Evolutionary conservation across 2,329 filamentous ascomycete genomes (phyloP), one percentile per base, ranked within the genome.

Genomic region (Ilyonectria destructans): DNA sequence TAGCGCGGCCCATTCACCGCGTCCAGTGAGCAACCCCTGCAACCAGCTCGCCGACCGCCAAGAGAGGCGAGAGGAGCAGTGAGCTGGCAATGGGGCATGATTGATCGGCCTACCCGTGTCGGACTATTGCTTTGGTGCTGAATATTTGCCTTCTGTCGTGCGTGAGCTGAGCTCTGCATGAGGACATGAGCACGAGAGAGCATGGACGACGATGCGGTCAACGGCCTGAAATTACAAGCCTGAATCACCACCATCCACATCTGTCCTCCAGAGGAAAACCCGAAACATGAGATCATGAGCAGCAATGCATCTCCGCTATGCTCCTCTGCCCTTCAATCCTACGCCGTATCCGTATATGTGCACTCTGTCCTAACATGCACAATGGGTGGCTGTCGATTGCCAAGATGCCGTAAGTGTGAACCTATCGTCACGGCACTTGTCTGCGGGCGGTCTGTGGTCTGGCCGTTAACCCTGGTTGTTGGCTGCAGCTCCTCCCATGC

Each of bases 21-120:
- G 70, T 31, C 55, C 54, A 65, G 60, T 56, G 29, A 65, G 54
- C 56, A 58, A 73, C 65, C 74, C 74, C 74, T 76, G 71, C 68
- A 68, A 52, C 62, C 63, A 62, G 62, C 48, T 52, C 71, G 55
- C 65, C 62, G 68, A 64, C 66, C 66, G 62, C 55, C 49, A 59
- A 51, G 21, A 49, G 64, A 58, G 58, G 33, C 15, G 46, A 46
- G 45, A 52, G 15, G 21, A 21, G 17, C 13, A 7, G 56, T 69
- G 69, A 72, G 69, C 56, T 69, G 73, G 73, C 62, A 68, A 55
- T 23, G 59, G 63, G 56, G 67, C 72, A 72, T 54, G 54, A 60
- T 56, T 31, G 61, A 66, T 69, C 63, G 62, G 43, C 60, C 62
- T 60, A 48, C 40, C 73, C 63, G 52, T 37, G 35, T 29, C 21